A percentile compares a stretch with the other conserved stretches of the same genome.
These are phyloP conservation scores for Paradendryphiella salina DNA, from an alignment of 2,329 filamentous ascomycete genomes.

Conservation along the genomic window DNA sequence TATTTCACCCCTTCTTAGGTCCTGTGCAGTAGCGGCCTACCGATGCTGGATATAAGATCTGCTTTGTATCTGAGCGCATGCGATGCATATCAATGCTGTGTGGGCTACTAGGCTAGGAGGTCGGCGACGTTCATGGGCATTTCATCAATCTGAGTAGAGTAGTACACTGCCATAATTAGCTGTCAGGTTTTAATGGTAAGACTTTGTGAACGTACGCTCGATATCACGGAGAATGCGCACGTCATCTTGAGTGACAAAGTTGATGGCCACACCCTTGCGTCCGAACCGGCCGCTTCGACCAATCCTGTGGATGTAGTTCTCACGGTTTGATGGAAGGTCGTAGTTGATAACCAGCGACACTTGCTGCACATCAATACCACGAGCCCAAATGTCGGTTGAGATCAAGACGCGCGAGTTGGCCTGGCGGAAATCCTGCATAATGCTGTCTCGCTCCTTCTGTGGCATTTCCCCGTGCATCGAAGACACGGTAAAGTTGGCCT, in stretches of 20 bases:
- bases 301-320: slow-evolving; percentile 99
- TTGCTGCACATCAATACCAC: slow-evolving; percentile 98
- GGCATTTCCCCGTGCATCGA: slow-evolving; percentile 99
- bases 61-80: background rate
- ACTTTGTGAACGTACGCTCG: slow-evolving; percentile 65
- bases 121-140: slow-evolving; percentile 87
- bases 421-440: slow-evolving; percentile 98
- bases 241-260: slow-evolving; percentile 98
- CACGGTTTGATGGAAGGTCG: slow-evolving; percentile 94
- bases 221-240: slow-evolving; percentile 97
- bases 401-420: slow-evolving; percentile 96
- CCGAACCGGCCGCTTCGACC: slow-evolving; percentile 94
- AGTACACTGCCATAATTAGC: slow-evolving; percentile 69
- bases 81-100: background rate
- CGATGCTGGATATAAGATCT: background rate
- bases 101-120: slow-evolving; percentile 31
- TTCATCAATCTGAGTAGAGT: slow-evolving; percentile 95
- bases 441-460: slow-evolving; percentile 95
- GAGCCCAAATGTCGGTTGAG: slow-evolving; percentile 96
- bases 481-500: slow-evolving; percentile 97
- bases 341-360: slow-evolving; percentile 99
- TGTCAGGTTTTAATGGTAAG: background rate
- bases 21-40: background rate
- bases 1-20: slow-evolving; percentile 10
- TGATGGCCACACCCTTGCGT: slow-evolving; percentile 98